phyloP scores from a whole-genome alignment of 345 rosid genomes.

The Aquilaria sinensis region DNA sequence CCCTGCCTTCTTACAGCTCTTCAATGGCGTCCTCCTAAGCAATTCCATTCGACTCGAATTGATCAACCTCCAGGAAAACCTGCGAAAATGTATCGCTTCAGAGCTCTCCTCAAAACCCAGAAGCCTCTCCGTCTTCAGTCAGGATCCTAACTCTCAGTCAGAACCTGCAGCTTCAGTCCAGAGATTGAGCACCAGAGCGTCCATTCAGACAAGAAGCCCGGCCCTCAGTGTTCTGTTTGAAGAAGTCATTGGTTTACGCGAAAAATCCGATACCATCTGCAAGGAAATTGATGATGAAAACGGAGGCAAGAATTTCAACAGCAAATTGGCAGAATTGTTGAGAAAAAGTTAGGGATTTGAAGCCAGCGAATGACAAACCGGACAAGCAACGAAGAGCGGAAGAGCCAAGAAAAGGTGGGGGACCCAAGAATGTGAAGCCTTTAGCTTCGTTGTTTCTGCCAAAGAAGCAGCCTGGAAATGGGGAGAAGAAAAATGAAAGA shows the following conservation, averaged over 20 bases:
- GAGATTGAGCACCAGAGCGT: slow-evolving; percentile 6
- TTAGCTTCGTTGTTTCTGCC: slow-evolving; percentile 20
- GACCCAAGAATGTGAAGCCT: slow-evolving; percentile 13
- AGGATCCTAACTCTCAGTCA: slow-evolving; percentile 1
- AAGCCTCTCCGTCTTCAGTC: slow-evolving; percentile 11
- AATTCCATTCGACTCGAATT: background rate
- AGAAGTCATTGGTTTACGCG: slow-evolving; percentile 46
- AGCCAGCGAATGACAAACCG: slow-evolving; percentile 3
- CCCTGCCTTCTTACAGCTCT: background rate
- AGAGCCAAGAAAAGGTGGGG: slow-evolving; percentile 1
- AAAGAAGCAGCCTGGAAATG: slow-evolving; percentile 1
- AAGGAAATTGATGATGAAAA: slow-evolving; percentile 9
- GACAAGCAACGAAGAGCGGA: background rate
- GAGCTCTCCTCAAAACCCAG: slow-evolving; percentile 21
- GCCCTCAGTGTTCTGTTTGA: slow-evolving; percentile 37
- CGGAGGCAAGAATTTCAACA: slow-evolving; percentile 19
- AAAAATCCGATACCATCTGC: slow-evolving; percentile 22
- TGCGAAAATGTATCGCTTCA: slow-evolving; percentile 20
- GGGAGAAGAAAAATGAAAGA: background rate
- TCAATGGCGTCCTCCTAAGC: background rate
- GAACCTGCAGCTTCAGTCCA: slow-evolving; percentile 17
- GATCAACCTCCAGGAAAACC: background rate
- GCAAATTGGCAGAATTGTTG: slow-evolving; percentile 37
- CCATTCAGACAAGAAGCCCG: slow-evolving; percentile 18
- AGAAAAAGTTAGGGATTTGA: slow-evolving; percentile 30